Base-by-base conservation (phyloP, 2,329 filamentous ascomycete species). In the Lecanoromycetidae sp. region DNA sequence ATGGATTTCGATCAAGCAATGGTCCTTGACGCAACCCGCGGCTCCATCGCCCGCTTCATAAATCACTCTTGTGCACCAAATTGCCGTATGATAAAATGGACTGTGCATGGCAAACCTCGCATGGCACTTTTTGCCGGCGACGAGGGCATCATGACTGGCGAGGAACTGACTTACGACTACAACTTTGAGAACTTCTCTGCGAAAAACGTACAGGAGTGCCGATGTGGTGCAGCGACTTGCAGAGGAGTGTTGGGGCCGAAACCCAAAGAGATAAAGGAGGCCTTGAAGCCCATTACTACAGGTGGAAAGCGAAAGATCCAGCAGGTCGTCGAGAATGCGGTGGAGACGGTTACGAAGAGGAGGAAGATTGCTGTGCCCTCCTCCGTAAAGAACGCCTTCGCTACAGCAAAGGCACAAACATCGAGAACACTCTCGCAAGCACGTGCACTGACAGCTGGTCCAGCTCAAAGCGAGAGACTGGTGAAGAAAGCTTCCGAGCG, bases 1-100 rank as follows among this genome's bases (percentile, higher is more conserved):
- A 98, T 98, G 91, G 87, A 87, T 47, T 95, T 96, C 61, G 88
- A 96, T 61, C 87, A 95, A 64, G 91, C 93, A 64, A 91, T 96
- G 80, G 94, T 96, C 58, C 94, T 98, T 55, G 91, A 98, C 68
- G 91, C 90, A 27, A 95, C 88, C 23, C 87, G 86, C 47, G 91
- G 91, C 58, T 94, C 86, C 55, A 94, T 96, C 65, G 90, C 91
- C 58, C 84, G 91, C 47, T 98, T 98, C 63, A 88, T 98, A 62
- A 98, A 98, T 62, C 91, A 98, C 64, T 94, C 87, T 15, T 98
- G 91, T 66, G 82, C 85, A 48, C 91, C 91, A 2, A 98, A 98
- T 61, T 96, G 90, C 66, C 79, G 84, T 53, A 96, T 98, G 88
- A 87, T 94, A 59, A 96, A 95, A 64, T 94, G 87, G 87, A 90